These are phyloP conservation scores for Globisporangium emineosum DNA, from an alignment of 352 stramenopile species.

Conservation along the genomic window DNA sequence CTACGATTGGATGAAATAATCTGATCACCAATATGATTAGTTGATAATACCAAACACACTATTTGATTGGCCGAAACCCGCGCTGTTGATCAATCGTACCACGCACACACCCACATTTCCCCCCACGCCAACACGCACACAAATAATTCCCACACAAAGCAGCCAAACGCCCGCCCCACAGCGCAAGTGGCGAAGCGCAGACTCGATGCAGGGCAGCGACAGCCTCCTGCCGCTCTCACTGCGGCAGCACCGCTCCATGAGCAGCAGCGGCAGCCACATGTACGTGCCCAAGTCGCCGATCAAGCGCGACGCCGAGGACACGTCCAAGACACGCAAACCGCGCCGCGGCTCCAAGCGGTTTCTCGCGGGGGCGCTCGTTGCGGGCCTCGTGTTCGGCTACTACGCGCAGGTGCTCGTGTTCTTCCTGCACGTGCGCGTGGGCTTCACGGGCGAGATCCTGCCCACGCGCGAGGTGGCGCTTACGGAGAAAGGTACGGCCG, in stretches of 20 bases:
- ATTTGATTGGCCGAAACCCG: neutral
- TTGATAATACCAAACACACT: neutral
- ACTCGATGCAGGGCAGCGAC: slow-evolving; percentile 3
- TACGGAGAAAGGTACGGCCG: slow-evolving; percentile 42
- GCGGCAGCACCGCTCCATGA: neutral
- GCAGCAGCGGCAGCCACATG: slow-evolving; percentile 1
- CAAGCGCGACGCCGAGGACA: slow-evolving; percentile 12
- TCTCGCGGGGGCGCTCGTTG: slow-evolving; percentile 20
- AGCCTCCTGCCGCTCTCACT: slow-evolving; percentile 14
- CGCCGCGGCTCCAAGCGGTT: slow-evolving; percentile 15
- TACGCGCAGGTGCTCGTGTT: slow-evolving; percentile 70
- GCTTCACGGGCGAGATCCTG: slow-evolving; percentile 53
- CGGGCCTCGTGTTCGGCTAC: slow-evolving; percentile 54
- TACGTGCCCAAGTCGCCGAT: slow-evolving; percentile 6
- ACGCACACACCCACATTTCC: neutral
- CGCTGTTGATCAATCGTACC: neutral
- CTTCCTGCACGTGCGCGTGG: slow-evolving; percentile 57
- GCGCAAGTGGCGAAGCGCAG: too few species aligned
- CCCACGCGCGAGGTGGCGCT: slow-evolving; percentile 37
- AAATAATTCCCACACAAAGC: neutral
- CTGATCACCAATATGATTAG: neutral
- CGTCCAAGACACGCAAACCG: slow-evolving; percentile 19
- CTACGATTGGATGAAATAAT: neutral
- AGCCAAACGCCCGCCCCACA: neutral
- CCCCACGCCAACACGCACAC: neutral